Evolutionary conservation across 345 rosid genomes (phyloP), one percentile per base, ranked within the genome.

Genomic region (Trapa bicornis): DNA sequence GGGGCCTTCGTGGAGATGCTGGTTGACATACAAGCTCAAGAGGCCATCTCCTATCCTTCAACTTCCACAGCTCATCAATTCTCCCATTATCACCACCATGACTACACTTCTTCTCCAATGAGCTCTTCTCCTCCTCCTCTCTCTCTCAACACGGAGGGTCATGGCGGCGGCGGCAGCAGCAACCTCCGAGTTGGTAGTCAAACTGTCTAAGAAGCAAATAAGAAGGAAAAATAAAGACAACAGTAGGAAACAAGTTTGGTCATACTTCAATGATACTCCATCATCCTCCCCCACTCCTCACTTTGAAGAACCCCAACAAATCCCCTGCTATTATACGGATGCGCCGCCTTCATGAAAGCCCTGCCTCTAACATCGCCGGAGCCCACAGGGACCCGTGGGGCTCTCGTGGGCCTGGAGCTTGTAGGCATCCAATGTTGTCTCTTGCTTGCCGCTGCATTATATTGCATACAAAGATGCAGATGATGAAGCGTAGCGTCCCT

Each of bases 1-100:
- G 80, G 80, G 12, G 87, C 87, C 3, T 83, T 83, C 63, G 67
- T 81, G 17, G 87, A 83, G 67, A 17, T 80, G 63, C 70, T 80
- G 12, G 74, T 75, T 36, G 14, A 32, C 15, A 64, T 67, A 33
- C 69, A 68, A 11, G 75, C 65, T 35, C 63, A 33, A 58, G 63
- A 58, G 9, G 37, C 63, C 11, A 35, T 10, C 15, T 62, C 36
- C 39, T 69, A 37, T 47, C 75, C 57, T 9, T 71, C 39, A 39
- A 36, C 43, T 32, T 8, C 54, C 48, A 35, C 36, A 1, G 36
- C 65, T 14, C 60, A 14, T 15, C 29, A 22, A 22, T 45, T 13
- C 48, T 15, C 9, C 37, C 61, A 1, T 22, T 22, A 22, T 43
- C 57, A 6, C 17, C 37, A 10, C 66, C 66, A 1, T 14, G 61